Percentiles rank a stretch among this genome's conserved stretches.
These are phyloP conservation scores for Maudiozyma serrabonitensis DNA, from an alignment of 805 yeast genomes.

Conservation along the genomic window DNA sequence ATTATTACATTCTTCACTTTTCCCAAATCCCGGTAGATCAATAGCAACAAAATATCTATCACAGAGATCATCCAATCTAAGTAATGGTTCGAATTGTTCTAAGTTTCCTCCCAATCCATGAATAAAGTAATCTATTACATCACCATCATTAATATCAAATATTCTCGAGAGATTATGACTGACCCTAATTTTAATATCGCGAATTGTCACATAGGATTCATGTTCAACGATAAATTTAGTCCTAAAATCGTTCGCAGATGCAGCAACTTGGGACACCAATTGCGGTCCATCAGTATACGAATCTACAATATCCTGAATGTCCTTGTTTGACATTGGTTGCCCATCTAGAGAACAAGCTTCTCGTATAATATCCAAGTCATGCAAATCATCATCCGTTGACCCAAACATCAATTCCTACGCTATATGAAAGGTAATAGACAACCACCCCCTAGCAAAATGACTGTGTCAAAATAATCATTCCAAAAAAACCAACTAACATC, in stretches of 20 bases:
- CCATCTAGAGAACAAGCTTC: slow-evolving; percentile 10
- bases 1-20: slow-evolving; percentile 20
- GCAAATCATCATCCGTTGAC: too few relatives aligned
- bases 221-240: slow-evolving; percentile 15
- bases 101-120: slow-evolving; percentile 91
- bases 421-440: too few relatives aligned
- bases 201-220: slow-evolving; percentile 6
- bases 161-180: slow-evolving; percentile 16
- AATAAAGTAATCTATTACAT: slow-evolving; percentile 42
- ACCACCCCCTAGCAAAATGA: too few relatives aligned
- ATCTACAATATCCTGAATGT: slow-evolving; percentile 12
- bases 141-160: not conserved
- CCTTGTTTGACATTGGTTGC: slow-evolving; percentile 15
- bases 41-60: slow-evolving; percentile 56
- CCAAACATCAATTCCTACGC: too few relatives aligned
- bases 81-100: slow-evolving; percentile 70
- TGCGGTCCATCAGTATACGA: slow-evolving; percentile 9
- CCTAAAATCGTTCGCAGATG: slow-evolving; percentile 14
- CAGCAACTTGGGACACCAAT: slow-evolving; percentile 6
- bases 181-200: slow-evolving; percentile 9
- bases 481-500: too few relatives aligned
- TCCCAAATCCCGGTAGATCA: slow-evolving; percentile 88
- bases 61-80: slow-evolving; percentile 48
- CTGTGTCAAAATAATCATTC: too few relatives aligned
- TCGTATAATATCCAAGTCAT: not conserved